Percentiles rank a stretch among this genome's conserved stretches.
phyloP scores from a whole-genome alignment of 1,284 basidiomycete genomes.

The Cutaneotrichosporon sp. region DNA sequence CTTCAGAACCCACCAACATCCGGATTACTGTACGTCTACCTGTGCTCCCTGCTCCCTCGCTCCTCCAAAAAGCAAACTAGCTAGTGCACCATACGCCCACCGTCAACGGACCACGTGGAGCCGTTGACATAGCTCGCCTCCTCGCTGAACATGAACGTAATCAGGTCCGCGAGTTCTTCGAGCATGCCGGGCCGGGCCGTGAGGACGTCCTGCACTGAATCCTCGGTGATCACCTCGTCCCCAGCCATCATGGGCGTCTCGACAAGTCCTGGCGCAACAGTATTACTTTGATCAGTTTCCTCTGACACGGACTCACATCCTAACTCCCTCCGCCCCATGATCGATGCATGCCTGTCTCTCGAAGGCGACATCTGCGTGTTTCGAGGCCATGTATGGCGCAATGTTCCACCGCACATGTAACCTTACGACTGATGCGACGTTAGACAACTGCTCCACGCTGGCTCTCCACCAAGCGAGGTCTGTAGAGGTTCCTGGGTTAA shows the following conservation, averaged over 20 bases:
- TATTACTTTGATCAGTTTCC: slow-evolving; percentile 13
- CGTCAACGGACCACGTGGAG: slow-evolving; percentile 38
- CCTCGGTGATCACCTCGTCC: slow-evolving; percentile 12
- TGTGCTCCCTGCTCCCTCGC: too few relatives aligned
- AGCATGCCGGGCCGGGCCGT: slow-evolving; percentile 33
- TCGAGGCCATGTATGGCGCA: slow-evolving; percentile 12
- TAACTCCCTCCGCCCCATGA: slow-evolving; percentile 15
- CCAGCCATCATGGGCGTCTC: slow-evolving; percentile 13
- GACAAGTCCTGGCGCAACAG: slow-evolving; percentile 19
- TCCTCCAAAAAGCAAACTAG: too few relatives aligned
- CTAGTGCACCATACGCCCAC: slow-evolving; percentile 25
- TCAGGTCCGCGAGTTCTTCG: slow-evolving; percentile 40
- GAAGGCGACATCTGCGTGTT: slow-evolving; percentile 24
- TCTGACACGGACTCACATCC: slow-evolving; percentile 10
- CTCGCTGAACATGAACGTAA: slow-evolving; percentile 35
- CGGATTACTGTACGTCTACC: too few relatives aligned
- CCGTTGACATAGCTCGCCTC: slow-evolving; percentile 40
- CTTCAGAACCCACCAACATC: too few relatives aligned
- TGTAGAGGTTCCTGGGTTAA: slow-evolving; percentile 19
- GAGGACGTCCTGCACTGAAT: slow-evolving; percentile 23
- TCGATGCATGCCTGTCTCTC: slow-evolving; percentile 19
- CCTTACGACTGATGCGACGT: slow-evolving; percentile 17
- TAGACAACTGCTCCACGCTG: slow-evolving; percentile 29
- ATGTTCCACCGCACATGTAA: neutral
- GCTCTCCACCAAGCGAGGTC: slow-evolving; percentile 9